These are phyloP conservation scores for Parastagonospora nodorum DNA, from an alignment of 2,329 filamentous ascomycete genomes.

Conservation along the genomic window DNA sequence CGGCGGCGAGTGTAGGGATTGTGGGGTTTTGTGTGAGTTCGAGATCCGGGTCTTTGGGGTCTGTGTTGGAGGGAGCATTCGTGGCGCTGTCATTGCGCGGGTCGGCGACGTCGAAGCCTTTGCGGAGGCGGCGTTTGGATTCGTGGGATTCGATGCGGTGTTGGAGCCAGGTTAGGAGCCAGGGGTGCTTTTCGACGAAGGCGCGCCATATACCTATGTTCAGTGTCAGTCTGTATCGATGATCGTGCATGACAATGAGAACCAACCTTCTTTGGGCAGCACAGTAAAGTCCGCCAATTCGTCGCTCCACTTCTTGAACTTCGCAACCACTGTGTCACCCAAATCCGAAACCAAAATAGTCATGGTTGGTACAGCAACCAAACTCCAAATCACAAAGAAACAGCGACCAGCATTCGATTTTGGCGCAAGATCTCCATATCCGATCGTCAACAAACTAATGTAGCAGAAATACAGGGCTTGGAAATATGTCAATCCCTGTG, in stretches of 20 bases:
- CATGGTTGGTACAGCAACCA: constrained; percentile 85
- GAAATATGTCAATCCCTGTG: constrained; percentile 72
- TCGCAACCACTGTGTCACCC: constrained; percentile 77
- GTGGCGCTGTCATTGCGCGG: constrained; percentile 23
- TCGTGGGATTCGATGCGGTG: constrained; percentile 42
- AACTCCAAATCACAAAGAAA: constrained; percentile 92
- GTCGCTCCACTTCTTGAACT: constrained; percentile 67
- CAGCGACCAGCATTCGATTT: constrained; percentile 77
- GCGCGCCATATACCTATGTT: constrained; percentile 53
- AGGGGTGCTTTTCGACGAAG: constrained; percentile 56
- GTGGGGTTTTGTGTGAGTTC: constrained; percentile 11
- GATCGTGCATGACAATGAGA: neutral
- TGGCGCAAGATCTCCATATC: constrained; percentile 81
- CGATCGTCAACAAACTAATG: constrained; percentile 80
- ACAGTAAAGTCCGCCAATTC: constrained; percentile 68
- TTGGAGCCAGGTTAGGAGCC: constrained; percentile 44
- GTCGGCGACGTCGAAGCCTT: constrained; percentile 53
- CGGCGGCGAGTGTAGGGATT: constrained; percentile 12
- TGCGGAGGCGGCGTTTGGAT: constrained; percentile 49
- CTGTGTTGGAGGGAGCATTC: neutral
- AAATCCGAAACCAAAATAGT: constrained; percentile 69
- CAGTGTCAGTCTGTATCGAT: neutral
- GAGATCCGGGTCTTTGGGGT: constrained; percentile 10
- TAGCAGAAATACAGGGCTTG: constrained; percentile 85
- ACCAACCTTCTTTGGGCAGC: constrained; percentile 60